These are phyloP conservation scores for Syzygium aromaticum DNA, from an alignment of 345 rosid genomes.

Conservation along the genomic window DNA sequence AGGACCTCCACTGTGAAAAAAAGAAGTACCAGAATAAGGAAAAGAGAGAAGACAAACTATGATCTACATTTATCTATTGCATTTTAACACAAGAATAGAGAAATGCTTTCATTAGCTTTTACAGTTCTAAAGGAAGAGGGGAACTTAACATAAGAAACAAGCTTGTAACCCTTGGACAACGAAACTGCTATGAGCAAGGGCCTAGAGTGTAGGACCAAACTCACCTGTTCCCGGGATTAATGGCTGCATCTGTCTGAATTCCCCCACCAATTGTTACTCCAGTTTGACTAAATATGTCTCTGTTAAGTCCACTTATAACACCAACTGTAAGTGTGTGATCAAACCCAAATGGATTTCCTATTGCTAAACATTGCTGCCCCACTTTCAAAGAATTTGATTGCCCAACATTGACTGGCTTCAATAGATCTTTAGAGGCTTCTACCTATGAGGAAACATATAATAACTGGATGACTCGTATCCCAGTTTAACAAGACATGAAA, in stretches of 20 bases:
- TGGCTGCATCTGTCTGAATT: constrained; percentile 98
- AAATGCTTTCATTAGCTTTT: neutral
- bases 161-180: neutral
- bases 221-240: constrained; percentile 96
- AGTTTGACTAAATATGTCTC: constrained; percentile 84
- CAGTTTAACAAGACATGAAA: neutral
- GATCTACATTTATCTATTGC: neutral
- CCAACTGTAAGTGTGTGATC: constrained; percentile 96
- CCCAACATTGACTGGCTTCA: constrained; percentile 76
- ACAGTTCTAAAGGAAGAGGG: neutral
- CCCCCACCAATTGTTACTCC: constrained; percentile 96
- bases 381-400: constrained; percentile 70
- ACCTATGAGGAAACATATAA: constrained; percentile 36
- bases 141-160: neutral
- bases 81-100: neutral
- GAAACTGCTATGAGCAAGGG: neutral
- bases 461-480: neutral
- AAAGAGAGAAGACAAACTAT: neutral
- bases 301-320: constrained; percentile 83
- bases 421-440: constrained; percentile 66
- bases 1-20: constrained; percentile 80
- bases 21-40: neutral
- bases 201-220: neutral
- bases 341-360: constrained; percentile 96
- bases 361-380: constrained; percentile 92